These are phyloP conservation scores for Leishmania amazonensis DNA, from an alignment of 208 protist genomes.

Conservation along the genomic window DNA sequence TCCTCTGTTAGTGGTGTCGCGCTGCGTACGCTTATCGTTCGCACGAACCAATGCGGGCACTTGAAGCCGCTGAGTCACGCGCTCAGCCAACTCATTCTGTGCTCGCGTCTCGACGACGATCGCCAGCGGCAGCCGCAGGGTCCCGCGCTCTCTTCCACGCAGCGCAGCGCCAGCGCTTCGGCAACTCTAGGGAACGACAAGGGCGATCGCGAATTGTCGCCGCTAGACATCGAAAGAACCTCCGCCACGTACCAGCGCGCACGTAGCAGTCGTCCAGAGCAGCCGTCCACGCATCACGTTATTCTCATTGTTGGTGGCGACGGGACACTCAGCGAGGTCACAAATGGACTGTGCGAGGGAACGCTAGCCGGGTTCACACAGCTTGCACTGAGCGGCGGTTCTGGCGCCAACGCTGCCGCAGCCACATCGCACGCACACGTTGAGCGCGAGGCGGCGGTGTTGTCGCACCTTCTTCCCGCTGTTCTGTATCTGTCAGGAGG, in stretches of 20 bases:
- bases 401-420: not conserved
- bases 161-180: not conserved
- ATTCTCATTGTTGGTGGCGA: constrained; percentile 75
- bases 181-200: not conserved
- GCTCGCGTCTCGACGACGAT: constrained; percentile 8
- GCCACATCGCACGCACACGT: constrained; percentile 38
- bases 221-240: not conserved
- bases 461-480: constrained; percentile 64
- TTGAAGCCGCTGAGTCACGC: constrained; percentile 14
- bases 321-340: constrained; percentile 78
- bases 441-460: constrained; percentile 48
- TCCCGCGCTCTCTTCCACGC: not conserved
- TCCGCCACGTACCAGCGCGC: not conserved
- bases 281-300: constrained; percentile 26
- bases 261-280: not conserved
- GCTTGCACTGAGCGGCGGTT: not conserved
- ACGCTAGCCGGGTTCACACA: constrained; percentile 32
- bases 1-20: not conserved
- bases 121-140: not conserved
- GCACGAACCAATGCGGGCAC: constrained; percentile 22
- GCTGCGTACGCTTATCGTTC: constrained; percentile 22
- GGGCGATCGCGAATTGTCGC: not conserved
- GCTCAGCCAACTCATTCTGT: constrained; percentile 22
- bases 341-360: constrained; percentile 73
- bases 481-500: constrained; percentile 70